Evolutionary conservation across 2,329 filamentous ascomycete species (phyloP), one percentile per base, ranked within the genome.

Genomic region (Colletotrichum nymphaeae): DNA sequence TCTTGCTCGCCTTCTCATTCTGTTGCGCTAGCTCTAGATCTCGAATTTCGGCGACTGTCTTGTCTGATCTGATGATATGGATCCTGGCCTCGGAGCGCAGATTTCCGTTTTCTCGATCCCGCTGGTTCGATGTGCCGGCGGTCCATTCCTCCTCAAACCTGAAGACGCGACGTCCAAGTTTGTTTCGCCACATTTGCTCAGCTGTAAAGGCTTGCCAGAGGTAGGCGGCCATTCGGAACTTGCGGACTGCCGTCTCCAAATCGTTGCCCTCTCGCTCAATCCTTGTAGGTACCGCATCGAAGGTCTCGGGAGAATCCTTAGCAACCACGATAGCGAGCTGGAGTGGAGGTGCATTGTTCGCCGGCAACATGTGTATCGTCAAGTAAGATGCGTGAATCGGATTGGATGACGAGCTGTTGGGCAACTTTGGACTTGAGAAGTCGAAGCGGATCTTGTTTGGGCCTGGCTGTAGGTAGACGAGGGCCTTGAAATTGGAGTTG

Each of bases 121-220:
- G 91, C 76, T 90, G 89, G 73, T 94, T 96, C 72, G 94, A 88
- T 1, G 94, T 94, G 8, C 95, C 95, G 3, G 91, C 91, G 74
- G 94, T 94, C 97, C 97, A 98, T 80, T 98, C 94, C 82, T 99
- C 97, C 78, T 98, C 97, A 75, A 97, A 95, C 56, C 95, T 90
- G 82, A 98, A 98, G 66, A 91, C 92, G 70, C 96, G 91, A 72
- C 96, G 90, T 11, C 95, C 95, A 76, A 98, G 91, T 74, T 93
- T 94, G 80, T 98, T 94, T 75, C 95, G 92, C 81, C 91, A 93
- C 96, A 98, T 98, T 81, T 98, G 95, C 81, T 99, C 97, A 7
- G 94, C 95, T 0, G 96, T 98, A 79, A 97, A 98, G 8, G 95
- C 95, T 81, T 99, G 97, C 95, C 97, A 98, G 16, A 98, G 87